Evolutionary conservation across 1,284 basidiomycete species (phyloP).

Genomic region (Microstroma glucosiphilum): DNA sequence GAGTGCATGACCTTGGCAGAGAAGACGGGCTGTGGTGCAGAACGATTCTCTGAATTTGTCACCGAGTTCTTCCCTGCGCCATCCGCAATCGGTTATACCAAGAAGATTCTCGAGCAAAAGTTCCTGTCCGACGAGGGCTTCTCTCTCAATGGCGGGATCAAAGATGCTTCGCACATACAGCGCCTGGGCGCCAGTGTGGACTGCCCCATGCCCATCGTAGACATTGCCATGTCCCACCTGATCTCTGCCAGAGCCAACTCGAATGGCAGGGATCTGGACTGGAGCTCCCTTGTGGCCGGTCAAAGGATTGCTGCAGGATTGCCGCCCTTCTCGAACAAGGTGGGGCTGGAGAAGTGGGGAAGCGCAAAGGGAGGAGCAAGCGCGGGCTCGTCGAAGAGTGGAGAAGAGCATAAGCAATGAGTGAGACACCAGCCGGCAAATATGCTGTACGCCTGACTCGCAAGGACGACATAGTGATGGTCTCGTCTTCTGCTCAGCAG

Average conservation of each 20-base stretch:
- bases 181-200: slow-evolving; percentile 59
- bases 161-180: slow-evolving; percentile 50
- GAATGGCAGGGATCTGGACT: slow-evolving; percentile 57
- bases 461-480: no score
- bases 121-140: slow-evolving; percentile 58
- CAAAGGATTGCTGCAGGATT: slow-evolving; percentile 65
- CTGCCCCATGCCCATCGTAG: slow-evolving; percentile 72
- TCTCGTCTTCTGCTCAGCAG: no score
- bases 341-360: no score
- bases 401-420: no score
- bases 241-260: slow-evolving; percentile 70
- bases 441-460: no score
- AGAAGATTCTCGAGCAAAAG: slow-evolving; percentile 20
- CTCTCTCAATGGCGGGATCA: slow-evolving; percentile 70
- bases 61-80: slow-evolving; percentile 37
- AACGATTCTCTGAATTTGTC: slow-evolving; percentile 53
- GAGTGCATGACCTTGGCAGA: slow-evolving; percentile 77
- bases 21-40: slow-evolving; percentile 70
- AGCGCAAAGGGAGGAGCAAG: no score
- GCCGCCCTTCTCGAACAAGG: slow-evolving; percentile 54
- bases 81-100: slow-evolving; percentile 34
- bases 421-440: no score
- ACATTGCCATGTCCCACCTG: slow-evolving; percentile 70
- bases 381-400: no score
- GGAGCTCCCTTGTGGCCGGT: slow-evolving; percentile 67